Percentiles rank a stretch among this genome's conserved stretches.
These are phyloP conservation scores for Tubosaeta sp. DNA, from an alignment of 768 basidiomycete species.

Conservation along the genomic window DNA sequence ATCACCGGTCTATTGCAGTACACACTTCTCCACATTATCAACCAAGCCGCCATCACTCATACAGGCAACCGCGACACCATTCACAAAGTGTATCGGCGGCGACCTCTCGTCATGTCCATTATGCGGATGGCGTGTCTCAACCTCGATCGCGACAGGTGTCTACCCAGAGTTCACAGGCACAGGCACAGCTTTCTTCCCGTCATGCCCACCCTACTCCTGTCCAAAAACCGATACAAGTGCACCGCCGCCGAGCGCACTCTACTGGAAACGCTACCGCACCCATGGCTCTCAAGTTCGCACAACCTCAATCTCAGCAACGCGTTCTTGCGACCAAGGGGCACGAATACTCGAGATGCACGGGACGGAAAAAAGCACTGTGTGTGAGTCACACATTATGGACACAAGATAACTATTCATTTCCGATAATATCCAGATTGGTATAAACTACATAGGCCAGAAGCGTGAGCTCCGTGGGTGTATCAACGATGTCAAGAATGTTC, in stretches of 20 bases:
- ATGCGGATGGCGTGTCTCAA: conserved; percentile 12
- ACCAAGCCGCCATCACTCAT: background rate
- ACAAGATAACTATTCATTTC: background rate
- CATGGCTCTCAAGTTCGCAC: background rate
- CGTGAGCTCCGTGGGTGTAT: conserved; percentile 71
- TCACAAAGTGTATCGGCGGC: conserved; percentile 12
- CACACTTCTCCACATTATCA: conserved; percentile 6
- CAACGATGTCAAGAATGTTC: conserved; percentile 73
- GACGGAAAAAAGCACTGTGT: conserved; percentile 49
- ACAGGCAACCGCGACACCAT: conserved; percentile 1
- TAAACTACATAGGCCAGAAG: conserved; percentile 66
- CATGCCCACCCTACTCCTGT: background rate
- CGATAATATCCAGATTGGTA: conserved; percentile 54
- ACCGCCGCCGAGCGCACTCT: conserved; percentile 22
- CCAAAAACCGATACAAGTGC: conserved; percentile 6
- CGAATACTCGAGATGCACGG: conserved; percentile 48
- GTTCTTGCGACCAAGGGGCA: conserved; percentile 10
- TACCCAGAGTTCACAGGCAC: conserved; percentile 2
- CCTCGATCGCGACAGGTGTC: conserved; percentile 10
- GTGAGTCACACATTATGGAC: conserved; percentile 21
- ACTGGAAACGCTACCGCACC: conserved; percentile 10
- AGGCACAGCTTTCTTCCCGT: too few species aligned
- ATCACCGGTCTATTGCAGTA: conserved; percentile 2
- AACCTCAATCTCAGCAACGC: conserved; percentile 5
- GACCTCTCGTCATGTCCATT: conserved; percentile 25